Evolutionary conservation across 2,329 filamentous ascomycete species (phyloP).

Genomic region (Cryphonectria naterciae): DNA sequence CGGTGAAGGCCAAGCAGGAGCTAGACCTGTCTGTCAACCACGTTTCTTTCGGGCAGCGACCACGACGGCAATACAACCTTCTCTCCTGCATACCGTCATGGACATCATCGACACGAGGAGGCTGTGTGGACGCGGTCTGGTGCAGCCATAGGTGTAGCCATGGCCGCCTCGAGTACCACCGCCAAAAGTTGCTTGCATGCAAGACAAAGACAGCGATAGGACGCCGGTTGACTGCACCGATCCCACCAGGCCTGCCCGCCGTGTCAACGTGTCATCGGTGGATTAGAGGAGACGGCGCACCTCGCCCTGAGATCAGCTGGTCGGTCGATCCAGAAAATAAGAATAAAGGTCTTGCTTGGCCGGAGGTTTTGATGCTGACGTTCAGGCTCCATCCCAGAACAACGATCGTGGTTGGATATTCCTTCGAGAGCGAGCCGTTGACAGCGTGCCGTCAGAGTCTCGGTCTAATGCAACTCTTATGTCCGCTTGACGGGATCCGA

Average conservation of each 20-base stretch:
- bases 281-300: constrained; percentile 13
- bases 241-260: constrained; percentile 10
- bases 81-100: not conserved
- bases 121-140: constrained; percentile 1
- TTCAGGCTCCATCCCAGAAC: constrained; percentile 1
- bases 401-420: constrained; percentile 5
- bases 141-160: not conserved
- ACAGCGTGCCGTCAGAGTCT: constrained; percentile 22
- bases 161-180: constrained; percentile 6
- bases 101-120: constrained; percentile 16
- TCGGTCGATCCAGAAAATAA: not conserved
- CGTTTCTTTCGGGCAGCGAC: constrained; percentile 8
- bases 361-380: constrained; percentile 18
- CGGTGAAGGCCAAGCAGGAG: constrained; percentile 3
- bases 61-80: not conserved
- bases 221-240: constrained; percentile 15
- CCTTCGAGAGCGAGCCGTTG: constrained; percentile 1
- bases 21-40: constrained; percentile 21
- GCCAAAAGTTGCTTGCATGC: constrained; percentile 1
- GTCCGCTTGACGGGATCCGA: constrained; percentile 1
- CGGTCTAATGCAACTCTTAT: constrained; percentile 16
- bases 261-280: constrained; percentile 18
- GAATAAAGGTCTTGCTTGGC: not conserved
- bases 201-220: constrained; percentile 15
- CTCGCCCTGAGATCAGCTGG: constrained; percentile 15